These are phyloP conservation scores for Sporothrix curviconia DNA, from an alignment of 2,329 filamentous ascomycete genomes.

Conservation along the genomic window DNA sequence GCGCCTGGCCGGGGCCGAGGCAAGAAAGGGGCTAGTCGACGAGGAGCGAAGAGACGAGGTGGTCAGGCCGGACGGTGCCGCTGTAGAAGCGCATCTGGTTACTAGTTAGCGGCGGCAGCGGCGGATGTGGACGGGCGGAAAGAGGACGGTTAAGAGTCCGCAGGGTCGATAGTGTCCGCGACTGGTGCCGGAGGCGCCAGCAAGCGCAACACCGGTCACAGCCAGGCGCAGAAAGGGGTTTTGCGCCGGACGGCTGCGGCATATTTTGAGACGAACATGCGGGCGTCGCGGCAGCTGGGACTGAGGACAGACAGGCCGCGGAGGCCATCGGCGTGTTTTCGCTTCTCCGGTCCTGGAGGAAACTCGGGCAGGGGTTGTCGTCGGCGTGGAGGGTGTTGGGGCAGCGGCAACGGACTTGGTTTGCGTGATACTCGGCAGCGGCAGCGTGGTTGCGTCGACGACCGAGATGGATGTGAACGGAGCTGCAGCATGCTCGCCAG, in stretches of 20 bases:
- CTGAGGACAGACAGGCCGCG: conserved; percentile 23
- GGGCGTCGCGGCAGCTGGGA: conserved; percentile 22
- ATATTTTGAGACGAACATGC: conserved; percentile 15
- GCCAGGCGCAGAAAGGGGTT: conserved; percentile 8
- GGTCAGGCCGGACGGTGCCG: neutral
- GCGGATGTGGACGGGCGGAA: neutral
- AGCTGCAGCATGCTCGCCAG: conserved; percentile 29
- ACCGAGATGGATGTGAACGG: neutral
- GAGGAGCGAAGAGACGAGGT: neutral
- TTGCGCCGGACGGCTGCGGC: conserved; percentile 9
- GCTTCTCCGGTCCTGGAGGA: too few relatives aligned
- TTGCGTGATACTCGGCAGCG: neutral
- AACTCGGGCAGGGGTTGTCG: conserved; percentile 20
- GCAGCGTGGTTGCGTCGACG: neutral
- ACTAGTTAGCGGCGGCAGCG: neutral
- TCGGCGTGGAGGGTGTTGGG: too few relatives aligned
- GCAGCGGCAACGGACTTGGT: too few relatives aligned
- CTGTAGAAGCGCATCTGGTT: conserved; percentile 14
- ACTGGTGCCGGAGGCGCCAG: conserved; percentile 2
- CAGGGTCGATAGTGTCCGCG: neutral
- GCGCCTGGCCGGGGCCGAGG: neutral
- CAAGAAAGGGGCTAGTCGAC: neutral
- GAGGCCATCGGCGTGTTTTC: conserved; percentile 17
- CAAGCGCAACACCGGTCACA: neutral
- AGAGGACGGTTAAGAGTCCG: neutral